A percentile compares a stretch with the other conserved stretches of the same genome.
phyloP scores from a whole-genome alignment of 2,329 filamentous ascomycete species.

The Microdochium paspali region DNA sequence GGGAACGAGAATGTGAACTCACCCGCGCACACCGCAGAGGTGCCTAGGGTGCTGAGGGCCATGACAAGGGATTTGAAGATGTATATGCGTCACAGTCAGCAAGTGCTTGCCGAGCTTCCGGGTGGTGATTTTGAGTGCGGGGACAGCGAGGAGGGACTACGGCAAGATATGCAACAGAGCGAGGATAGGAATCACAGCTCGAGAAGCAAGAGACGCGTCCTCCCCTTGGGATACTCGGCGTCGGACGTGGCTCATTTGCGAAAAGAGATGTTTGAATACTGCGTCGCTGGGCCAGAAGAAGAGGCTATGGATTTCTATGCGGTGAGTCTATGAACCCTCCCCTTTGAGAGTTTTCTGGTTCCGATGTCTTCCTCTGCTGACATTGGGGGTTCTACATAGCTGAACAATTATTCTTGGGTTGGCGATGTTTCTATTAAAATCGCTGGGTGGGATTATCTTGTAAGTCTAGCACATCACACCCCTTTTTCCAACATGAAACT shows the following conservation, averaged over 20 bases:
- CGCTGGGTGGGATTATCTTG: conserved; percentile 3
- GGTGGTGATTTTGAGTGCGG: conserved; percentile 10
- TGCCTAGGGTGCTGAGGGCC: conserved; percentile 10
- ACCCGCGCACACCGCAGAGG: conserved; percentile 3
- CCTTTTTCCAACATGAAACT: no score
- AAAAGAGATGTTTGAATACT: conserved; percentile 8
- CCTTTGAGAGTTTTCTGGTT: not conserved
- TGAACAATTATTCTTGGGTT: conserved; percentile 7
- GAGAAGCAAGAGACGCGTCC: not conserved
- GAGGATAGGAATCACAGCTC: not conserved
- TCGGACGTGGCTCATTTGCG: not conserved
- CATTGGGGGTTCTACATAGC: no score
- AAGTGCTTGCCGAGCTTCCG: conserved; percentile 5
- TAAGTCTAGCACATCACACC: conserved; percentile 1
- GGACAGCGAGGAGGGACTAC: not conserved
- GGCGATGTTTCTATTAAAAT: conserved; percentile 2
- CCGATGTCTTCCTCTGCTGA: not conserved
- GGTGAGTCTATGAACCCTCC: conserved; percentile 1
- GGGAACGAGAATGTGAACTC: conserved; percentile 10
- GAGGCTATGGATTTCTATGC: conserved; percentile 11
- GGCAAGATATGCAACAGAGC: not conserved
- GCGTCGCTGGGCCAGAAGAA: conserved; percentile 5
- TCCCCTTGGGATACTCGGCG: conserved; percentile 1
- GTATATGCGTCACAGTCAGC: conserved; percentile 16
- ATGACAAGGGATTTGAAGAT: conserved; percentile 16